Evolutionary conservation across 176 grass and related monocot species (phyloP), one percentile per base, ranked within the genome.

Genomic region (Cenchrus fungigraminus): DNA sequence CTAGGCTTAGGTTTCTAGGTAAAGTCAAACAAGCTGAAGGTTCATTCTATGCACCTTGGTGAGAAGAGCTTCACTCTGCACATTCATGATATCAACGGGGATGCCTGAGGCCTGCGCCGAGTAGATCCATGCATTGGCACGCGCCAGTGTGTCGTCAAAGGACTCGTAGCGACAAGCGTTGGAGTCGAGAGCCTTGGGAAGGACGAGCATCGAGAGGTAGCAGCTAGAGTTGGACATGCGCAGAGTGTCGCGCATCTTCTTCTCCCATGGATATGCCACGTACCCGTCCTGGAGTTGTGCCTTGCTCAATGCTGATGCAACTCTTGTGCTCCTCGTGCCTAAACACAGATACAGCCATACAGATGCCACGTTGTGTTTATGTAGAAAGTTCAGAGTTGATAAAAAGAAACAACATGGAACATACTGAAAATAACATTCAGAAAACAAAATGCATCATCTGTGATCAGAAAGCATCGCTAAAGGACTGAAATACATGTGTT

Each of bases 61-160:
- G 32, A 96, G 94, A 55, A 96, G 87, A 68, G 91, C 89, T 86
- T 96, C 94, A 1, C 86, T 93, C 77, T 96, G 94, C 66, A 96
- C 67, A 50, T 79, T 92, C 53, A 92, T 87, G 88, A 92, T 82
- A 12, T 84, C 29, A n/a, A 97, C 71, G 29, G 94, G 94, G 63
- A 92, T 70, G 12, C 94, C 91, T 0, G 89, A 86, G 32, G 51
- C 80, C 76, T 86, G 79, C 3, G 94, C 84, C 2, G 94, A 94
- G 45, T 59, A 79, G 66, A 97, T 72, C 94, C 94, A 97, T 47
- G 94, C 60, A 76, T 79, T 87, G 37, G 94, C 91, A 31, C 79
- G 89, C 0, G 84, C 89, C 63, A 96, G 71, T 4, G 94, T 96
- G 32, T 93, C 84, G 43, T 97, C 91, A 12, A 97, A 86, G 12